Percentiles rank a stretch among this genome's conserved stretches.
phyloP scores from a whole-genome alignment of 495 filamentous ascomycete species.

The Rusavskia elegans region DNA sequence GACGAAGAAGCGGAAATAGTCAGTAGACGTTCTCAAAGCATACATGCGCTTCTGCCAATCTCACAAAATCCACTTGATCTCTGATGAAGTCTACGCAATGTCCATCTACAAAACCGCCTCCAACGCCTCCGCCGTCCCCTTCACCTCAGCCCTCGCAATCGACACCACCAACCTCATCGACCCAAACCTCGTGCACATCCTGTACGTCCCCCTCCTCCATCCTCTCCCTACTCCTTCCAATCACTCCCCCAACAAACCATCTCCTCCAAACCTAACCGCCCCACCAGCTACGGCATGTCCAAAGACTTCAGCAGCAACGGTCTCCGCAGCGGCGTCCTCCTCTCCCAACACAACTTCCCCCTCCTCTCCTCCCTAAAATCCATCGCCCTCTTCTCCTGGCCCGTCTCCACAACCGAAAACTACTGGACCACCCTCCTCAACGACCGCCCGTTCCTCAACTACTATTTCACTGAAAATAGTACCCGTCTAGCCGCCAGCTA shows the following conservation, averaged over 20 bases:
- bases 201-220: too few relatives aligned
- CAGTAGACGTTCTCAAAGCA: constrained; percentile 3
- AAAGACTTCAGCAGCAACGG: constrained; percentile 29
- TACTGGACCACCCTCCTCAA: constrained; percentile 25
- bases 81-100: constrained; percentile 17
- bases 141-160: constrained; percentile 22
- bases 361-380: not conserved
- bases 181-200: constrained; percentile 19
- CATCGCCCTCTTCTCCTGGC: constrained; percentile 15
- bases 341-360: not conserved
- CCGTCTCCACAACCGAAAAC: constrained; percentile 18
- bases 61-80: constrained; percentile 12
- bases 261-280: too few relatives aligned
- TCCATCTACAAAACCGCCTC: constrained; percentile 1
- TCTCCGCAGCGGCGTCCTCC: constrained; percentile 21
- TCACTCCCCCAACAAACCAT: too few relatives aligned
- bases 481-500: constrained; percentile 16
- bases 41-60: constrained; percentile 11
- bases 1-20: constrained; percentile 16
- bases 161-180: constrained; percentile 18
- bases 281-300: constrained; percentile 19
- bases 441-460: constrained; percentile 18
- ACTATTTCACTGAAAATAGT: constrained; percentile 16
- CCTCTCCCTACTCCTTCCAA: too few relatives aligned
- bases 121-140: constrained; percentile 9